Evolutionary conservation across 352 stramenopile genomes (phyloP).

Genomic region (Pythium scleroteichum): DNA sequence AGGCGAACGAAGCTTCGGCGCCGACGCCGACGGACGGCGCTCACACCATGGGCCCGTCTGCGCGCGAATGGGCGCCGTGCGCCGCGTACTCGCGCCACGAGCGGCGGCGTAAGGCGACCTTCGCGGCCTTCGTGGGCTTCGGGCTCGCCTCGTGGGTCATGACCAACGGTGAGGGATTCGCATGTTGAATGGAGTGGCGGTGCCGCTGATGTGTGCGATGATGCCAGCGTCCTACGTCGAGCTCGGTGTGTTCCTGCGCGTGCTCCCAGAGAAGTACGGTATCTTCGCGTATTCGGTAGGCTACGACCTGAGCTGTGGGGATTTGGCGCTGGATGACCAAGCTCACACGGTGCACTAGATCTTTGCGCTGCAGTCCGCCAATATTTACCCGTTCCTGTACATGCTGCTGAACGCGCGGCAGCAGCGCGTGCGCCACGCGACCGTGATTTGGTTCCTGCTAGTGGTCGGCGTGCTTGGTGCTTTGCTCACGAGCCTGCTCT

Average conservation of each 20-base stretch:
- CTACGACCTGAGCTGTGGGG: too few species aligned
- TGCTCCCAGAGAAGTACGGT: conserved; percentile 59
- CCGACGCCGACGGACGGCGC: neutral
- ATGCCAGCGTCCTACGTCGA: conserved; percentile 53
- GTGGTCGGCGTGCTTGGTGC: conserved; percentile 45
- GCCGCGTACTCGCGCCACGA: conserved; percentile 3
- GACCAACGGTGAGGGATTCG: conserved; percentile 43
- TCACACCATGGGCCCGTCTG: conserved; percentile 1
- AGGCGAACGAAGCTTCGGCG: neutral
- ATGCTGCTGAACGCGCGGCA: conserved; percentile 53
- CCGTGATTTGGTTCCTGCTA: conserved; percentile 62
- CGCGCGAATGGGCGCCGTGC: conserved; percentile 3
- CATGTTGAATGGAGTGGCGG: neutral
- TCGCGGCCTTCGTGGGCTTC: conserved; percentile 57
- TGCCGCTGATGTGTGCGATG: neutral
- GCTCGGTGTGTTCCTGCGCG: conserved; percentile 53
- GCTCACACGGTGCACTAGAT: conserved; percentile 32
- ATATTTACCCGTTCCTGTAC: conserved; percentile 73
- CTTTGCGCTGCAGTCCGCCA: conserved; percentile 66
- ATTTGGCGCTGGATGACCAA: neutral
- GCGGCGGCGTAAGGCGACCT: conserved; percentile 29
- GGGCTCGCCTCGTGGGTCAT: conserved; percentile 66
- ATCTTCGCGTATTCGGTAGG: conserved; percentile 72
- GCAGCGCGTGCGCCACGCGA: conserved; percentile 42
- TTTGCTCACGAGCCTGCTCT: conserved; percentile 59